Base-by-base conservation (phyloP, 768 basidiomycete species). In the Guyanaporus albipodus region DNA sequence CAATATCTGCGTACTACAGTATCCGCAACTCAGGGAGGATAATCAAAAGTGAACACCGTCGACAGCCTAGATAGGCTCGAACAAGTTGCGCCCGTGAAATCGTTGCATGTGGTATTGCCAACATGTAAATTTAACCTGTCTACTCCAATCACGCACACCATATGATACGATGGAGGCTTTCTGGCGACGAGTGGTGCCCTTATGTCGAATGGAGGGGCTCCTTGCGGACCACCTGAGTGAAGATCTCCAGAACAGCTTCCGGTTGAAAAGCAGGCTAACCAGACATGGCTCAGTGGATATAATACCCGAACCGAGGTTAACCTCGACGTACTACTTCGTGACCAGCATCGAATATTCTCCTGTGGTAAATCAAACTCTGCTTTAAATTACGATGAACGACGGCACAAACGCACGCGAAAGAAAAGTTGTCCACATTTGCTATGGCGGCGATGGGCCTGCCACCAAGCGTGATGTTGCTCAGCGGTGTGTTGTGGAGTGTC, bases 361-460 rank as follows among this genome's bases (percentile, higher is more conserved):
- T 82, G 29, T 22, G 14, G 17, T 19, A 12, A 14, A 21, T 42
- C 18, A 31, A 26, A n/a, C n/a, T n/a, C n/a, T n/a, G n/a, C n/a
- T 15, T 2, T n/a, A 21, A 19, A 17, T 24, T 4, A 27, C 11
- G 10, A 18, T n/a, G n/a, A 24, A 1, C 0, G 24, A 39, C 8
- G 17, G 24, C 22, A 11, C 23, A 11, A 19, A 74, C 81, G 55
- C 45, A 83, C 81, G 80, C 83, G 59, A 85, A 85, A 0, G 78
- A 70, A 56, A 84, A 83, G 48, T 81, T 80, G 50, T 79, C 80
- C 24, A 85, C 76, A 42, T 83, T 83, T 58, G 79, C 75, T 14
- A 83, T 70, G 0, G 80, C 76, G 0, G 80, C 83, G 5, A 85
- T 74, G 0, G 78, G 53, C 7, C 59, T 63, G 2, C 75, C 79